phyloP scores from a whole-genome alignment of 495 filamentous ascomycete genomes.

The Penicillium desertorum region DNA sequence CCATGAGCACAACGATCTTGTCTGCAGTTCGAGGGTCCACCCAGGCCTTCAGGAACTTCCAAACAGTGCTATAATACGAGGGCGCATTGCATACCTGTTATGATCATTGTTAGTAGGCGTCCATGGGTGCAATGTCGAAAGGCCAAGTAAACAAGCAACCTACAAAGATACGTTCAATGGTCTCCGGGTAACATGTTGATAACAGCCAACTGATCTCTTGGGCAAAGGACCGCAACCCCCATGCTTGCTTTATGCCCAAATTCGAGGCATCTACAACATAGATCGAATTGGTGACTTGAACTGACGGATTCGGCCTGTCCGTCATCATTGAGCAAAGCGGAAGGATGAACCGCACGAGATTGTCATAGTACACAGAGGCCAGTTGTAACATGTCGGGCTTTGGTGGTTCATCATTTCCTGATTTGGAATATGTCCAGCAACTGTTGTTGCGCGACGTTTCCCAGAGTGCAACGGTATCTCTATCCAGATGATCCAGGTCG shows the following conservation, averaged over 20 bases:
- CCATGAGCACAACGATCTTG: constrained; percentile 26
- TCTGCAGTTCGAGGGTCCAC: constrained; percentile 31
- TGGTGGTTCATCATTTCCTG: not conserved
- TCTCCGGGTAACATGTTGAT: constrained; percentile 36
- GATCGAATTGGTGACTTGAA: constrained; percentile 21
- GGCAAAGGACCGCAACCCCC: constrained; percentile 27
- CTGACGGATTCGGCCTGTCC: constrained; percentile 11
- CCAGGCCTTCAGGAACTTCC: constrained; percentile 29
- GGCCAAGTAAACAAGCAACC: constrained; percentile 1
- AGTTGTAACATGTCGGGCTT: constrained; percentile 24
- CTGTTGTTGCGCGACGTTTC: constrained; percentile 17
- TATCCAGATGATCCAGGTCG: constrained; percentile 22
- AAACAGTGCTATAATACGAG: constrained; percentile 26
- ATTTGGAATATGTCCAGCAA: constrained; percentile 1
- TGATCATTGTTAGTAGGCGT: not conserved
- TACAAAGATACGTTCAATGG: constrained; percentile 31
- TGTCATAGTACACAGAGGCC: constrained; percentile 28
- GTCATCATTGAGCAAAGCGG: constrained; percentile 33
- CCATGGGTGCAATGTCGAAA: not conserved
- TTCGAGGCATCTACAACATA: constrained; percentile 30
- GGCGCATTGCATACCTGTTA: constrained; percentile 33
- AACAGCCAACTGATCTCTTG: constrained; percentile 29
- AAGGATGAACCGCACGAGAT: constrained; percentile 28
- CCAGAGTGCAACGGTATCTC: constrained; percentile 19
- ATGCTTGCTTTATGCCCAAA: constrained; percentile 30